Evolutionary conservation across 495 filamentous ascomycete species (phyloP), one percentile per base, ranked within the genome.

Genomic region (Patellaria atrata): DNA sequence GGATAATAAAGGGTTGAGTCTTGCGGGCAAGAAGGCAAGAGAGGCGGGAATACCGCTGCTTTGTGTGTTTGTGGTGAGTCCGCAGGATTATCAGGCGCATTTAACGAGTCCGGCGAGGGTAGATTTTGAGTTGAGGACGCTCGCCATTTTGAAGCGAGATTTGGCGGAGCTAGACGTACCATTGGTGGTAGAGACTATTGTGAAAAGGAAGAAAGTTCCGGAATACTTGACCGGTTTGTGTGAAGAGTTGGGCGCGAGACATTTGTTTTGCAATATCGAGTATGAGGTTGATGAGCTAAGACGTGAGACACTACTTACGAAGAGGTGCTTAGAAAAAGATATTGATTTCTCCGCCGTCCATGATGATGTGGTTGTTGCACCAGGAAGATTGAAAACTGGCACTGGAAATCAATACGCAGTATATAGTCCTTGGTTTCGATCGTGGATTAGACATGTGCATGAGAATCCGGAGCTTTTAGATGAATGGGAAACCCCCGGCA

Each of bases 71-170:
- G 67, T 93, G 8, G 42, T 84, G n/a, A 86, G 80, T 22, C 84
- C 81, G 1, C 73, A 92, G 56, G 86, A 94, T 53, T 73, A 79
- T 38, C 75, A 82, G 42, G 86, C 86, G 2, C 86, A 94, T 56
- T 48, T 79, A 22, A 75, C 71, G 0, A 69, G 78, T 30, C 68
- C 82, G 0, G 68, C 72, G 3, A 63, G 82, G 17, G 77, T 91
- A 10, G 85, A 92, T 49, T 84, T 92, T 36, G 77, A 75, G 27
- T 53, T 92, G 5, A 63, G 83, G 13, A 77, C 72, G 0, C 40
- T 94, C 44, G 58, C 59, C 14, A 61, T 72, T 6, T 45, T 93
- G 48, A 73, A 75, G 46, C 43, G 58, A 21, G 80, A 84, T 47
- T 49, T 94, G 22, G 69, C 54, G 1, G 64, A 68, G 37, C 52